phyloP scores from a whole-genome alignment of 768 basidiomycete genomes.

The Kwoniella heveanensis region DNA sequence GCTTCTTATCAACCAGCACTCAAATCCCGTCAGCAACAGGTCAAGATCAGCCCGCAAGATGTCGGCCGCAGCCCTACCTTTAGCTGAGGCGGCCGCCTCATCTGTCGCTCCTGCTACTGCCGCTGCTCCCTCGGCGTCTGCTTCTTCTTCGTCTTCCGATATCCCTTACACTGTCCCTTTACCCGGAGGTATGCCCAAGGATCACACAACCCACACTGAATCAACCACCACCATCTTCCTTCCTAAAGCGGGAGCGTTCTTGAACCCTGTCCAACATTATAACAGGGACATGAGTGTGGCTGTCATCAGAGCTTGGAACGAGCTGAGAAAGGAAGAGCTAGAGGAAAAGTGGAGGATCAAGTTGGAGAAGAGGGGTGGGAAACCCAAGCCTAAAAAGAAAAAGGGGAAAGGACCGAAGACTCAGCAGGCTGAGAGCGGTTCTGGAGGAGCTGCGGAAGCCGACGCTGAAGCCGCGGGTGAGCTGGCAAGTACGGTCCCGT shows the following conservation, averaged over 20 bases:
- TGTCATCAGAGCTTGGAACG: conserved; percentile 85
- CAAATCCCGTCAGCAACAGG: no score
- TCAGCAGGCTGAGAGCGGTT: background rate
- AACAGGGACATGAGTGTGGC: conserved; percentile 92
- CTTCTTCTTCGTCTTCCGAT: no score
- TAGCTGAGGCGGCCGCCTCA: background rate
- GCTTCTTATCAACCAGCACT: no score
- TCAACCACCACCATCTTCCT: conserved; percentile 65
- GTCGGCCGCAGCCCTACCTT: conserved; percentile 1
- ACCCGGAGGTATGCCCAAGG: conserved; percentile 40
- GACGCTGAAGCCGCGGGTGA: background rate
- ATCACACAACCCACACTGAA: conserved; percentile 54
- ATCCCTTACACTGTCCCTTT: conserved; percentile 42
- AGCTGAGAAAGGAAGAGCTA: conserved; percentile 58
- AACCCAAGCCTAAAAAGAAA: conserved; percentile 40
- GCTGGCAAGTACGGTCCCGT: no score
- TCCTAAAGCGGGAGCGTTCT: conserved; percentile 73
- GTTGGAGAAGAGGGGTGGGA: conserved; percentile 62
- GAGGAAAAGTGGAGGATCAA: conserved; percentile 57
- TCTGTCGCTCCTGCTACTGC: background rate
- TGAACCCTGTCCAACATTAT: conserved; percentile 98
- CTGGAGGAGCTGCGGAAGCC: background rate
- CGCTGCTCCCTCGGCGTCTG: background rate
- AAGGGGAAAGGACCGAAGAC: conserved; percentile 33
- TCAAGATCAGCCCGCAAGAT: conserved; percentile 7